These are phyloP conservation scores for Fusarium praegraminearum DNA, from an alignment of 2,329 filamentous ascomycete species.

Conservation along the genomic window DNA sequence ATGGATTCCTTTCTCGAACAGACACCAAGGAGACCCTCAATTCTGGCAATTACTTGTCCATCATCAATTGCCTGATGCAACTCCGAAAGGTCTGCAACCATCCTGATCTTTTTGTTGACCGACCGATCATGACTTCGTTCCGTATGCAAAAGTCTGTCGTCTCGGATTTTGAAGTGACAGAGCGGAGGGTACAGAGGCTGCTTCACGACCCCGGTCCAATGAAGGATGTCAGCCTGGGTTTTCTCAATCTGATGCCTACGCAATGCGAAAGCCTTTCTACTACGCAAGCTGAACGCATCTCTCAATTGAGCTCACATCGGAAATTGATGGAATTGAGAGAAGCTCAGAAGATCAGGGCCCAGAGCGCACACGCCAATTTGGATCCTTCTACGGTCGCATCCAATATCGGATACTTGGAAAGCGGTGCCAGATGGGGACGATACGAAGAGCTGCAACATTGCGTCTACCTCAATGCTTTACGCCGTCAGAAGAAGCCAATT, in stretches of 20 bases:
- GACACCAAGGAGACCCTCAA: conserved; percentile 90
- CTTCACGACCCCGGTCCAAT: conserved; percentile 73
- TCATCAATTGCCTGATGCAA: conserved; percentile 99
- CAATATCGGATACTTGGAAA: conserved; percentile 79
- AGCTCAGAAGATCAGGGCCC: conserved; percentile 72
- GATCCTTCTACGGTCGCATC: conserved; percentile 76
- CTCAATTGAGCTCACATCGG: conserved; percentile 76
- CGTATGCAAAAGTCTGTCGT: conserved; percentile 85
- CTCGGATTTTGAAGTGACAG: conserved; percentile 78
- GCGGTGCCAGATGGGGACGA: conserved; percentile 73
- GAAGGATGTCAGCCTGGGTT: conserved; percentile 75
- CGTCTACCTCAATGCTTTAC: conserved; percentile 83
- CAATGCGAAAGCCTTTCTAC: conserved; percentile 74
- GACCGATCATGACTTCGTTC: conserved; percentile 96
- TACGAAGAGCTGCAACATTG: conserved; percentile 85
- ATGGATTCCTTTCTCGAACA: conserved; percentile 91
- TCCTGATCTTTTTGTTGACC: conserved; percentile 94
- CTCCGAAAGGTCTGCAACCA: conserved; percentile 98
- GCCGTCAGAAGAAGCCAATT: conserved; percentile 82
- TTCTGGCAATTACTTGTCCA: conserved; percentile 95
- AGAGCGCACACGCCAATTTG: conserved; percentile 65
- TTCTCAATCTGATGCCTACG: conserved; percentile 82
- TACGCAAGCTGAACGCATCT: conserved; percentile 65
- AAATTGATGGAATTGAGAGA: conserved; percentile 78
- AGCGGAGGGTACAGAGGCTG: conserved; percentile 74